Evolutionary conservation across 495 filamentous ascomycete species (phyloP).

Genomic region (Bombardia bombarda): DNA sequence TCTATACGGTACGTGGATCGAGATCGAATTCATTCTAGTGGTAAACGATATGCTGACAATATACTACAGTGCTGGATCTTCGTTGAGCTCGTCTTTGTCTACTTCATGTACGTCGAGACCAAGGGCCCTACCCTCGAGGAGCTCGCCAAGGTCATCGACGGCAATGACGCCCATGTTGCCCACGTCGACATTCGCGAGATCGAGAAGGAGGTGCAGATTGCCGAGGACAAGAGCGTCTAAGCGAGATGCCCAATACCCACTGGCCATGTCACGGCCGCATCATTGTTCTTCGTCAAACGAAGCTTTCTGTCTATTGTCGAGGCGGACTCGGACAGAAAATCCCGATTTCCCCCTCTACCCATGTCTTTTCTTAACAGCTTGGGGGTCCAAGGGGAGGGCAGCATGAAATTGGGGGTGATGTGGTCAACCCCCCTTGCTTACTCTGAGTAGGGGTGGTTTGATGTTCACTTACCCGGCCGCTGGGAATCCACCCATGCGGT

Average conservation of each 20-base stretch:
- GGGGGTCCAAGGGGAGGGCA: too few species aligned
- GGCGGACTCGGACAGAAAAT: too few species aligned
- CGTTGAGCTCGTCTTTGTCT: slow-evolving; percentile 51
- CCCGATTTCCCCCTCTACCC: too few species aligned
- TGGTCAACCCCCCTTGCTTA: not conserved
- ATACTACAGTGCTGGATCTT: slow-evolving; percentile 41
- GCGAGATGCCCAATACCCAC: too few species aligned
- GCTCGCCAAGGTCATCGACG: slow-evolving; percentile 54
- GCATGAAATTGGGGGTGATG: too few species aligned
- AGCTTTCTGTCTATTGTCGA: too few species aligned
- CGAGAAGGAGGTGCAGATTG: slow-evolving; percentile 25
- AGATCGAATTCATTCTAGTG: not conserved
- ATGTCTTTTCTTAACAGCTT: too few species aligned
- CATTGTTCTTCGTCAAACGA: too few species aligned
- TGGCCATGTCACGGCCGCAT: too few species aligned
- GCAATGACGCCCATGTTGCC: slow-evolving; percentile 44
- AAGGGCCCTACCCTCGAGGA: slow-evolving; percentile 58
- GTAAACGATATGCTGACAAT: not conserved
- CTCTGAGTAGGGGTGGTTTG: not conserved
- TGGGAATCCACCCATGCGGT: too few species aligned
- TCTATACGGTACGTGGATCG: slow-evolving; percentile 44
- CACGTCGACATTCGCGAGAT: slow-evolving; percentile 33
- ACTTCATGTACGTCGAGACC: slow-evolving; percentile 61
- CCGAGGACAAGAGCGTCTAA: slow-evolving; percentile 13
- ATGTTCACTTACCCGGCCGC: not conserved